Conservation (phyloP, 371 early-diverging fungal species). For the Lichtheimia ramosa region DNA sequence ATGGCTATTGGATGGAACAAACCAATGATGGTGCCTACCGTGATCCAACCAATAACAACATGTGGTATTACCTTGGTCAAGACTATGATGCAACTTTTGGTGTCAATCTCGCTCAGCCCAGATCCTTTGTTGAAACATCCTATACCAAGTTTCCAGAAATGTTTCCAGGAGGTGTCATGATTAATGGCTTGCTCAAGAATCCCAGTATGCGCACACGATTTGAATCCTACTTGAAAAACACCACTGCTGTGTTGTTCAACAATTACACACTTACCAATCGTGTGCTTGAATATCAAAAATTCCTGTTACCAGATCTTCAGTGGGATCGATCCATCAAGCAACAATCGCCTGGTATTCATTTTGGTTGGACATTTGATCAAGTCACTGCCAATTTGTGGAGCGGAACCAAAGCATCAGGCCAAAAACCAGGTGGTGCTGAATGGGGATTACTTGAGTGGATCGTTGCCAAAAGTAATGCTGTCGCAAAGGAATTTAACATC, state of each 20-base stretch:
- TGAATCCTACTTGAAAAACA: slow-evolving; percentile 45
- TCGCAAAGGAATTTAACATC: slow-evolving; percentile 47
- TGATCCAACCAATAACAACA: slow-evolving; percentile 29
- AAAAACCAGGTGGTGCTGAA: slow-evolving; percentile 29
- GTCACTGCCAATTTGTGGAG: slow-evolving; percentile 35
- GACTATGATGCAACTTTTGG: slow-evolving; percentile 64
- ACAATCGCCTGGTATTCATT: slow-evolving; percentile 55
- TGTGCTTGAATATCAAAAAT: slow-evolving; percentile 47
- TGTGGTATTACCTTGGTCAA: slow-evolving; percentile 49
- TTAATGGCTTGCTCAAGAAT: slow-evolving; percentile 52
- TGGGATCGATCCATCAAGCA: slow-evolving; percentile 59
- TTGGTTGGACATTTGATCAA: slow-evolving; percentile 49
- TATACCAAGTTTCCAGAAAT: slow-evolving; percentile 32
- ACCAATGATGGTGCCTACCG: slow-evolving; percentile 59
- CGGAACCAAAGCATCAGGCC: slow-evolving; percentile 8
- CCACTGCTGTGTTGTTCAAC: slow-evolving; percentile 51
- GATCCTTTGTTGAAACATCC: slow-evolving; percentile 28
- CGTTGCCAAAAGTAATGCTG: slow-evolving; percentile 28
- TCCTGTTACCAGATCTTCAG: slow-evolving; percentile 47
- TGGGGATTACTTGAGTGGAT: slow-evolving; percentile 56
- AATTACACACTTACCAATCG: slow-evolving; percentile 43
- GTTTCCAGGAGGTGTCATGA: slow-evolving; percentile 48
- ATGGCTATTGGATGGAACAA: slow-evolving; percentile 59
- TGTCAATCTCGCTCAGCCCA: slow-evolving; percentile 40
- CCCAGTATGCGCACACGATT: slow-evolving; percentile 33